Base-by-base conservation (phyloP, 2,329 filamentous ascomycete species). In the Ophiostoma sp. region DNA sequence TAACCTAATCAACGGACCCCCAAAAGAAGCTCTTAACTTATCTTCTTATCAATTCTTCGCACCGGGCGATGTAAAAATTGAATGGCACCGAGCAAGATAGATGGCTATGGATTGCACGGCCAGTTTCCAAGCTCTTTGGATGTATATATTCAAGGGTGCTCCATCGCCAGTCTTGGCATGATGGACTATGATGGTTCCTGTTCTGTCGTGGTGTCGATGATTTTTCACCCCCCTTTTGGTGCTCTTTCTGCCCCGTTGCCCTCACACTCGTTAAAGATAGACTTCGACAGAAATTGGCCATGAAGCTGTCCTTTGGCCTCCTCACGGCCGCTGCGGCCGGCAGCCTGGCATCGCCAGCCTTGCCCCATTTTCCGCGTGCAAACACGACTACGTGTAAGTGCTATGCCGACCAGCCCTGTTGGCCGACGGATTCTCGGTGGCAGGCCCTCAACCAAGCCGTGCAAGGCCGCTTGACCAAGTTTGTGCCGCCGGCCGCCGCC, bases 321-420 rank as follows among this genome's bases (percentile, higher is more conserved):
- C 19, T 69, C 25, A n/a, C 61, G 39, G 50, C 22, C 22, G n/a
- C 48, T 19, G 69, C 55, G n/a, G 55, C 55, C 25, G 45, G 70
- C 15, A 36, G 19, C 17, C 31, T 71, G 28, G 69, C 52, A n/a
- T 70, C 70, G 17, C 63, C 63, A 17, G 22, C 11, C 11, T 17
- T 3, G 42, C 42, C 9, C n/a, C 33, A 19, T 39, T 9, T 61
- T 6, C n/a, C 55, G 3, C 63, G 63, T 28, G 71, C 59, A 48
- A 72, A 59, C 61, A 33, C 45, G 22, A 69, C 72, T 5, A n/a
- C 70, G 4, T 80, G 79, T 77, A 80, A 79, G 68, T 78, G 78
- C 68, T 64, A 70, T 31, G 69, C 72, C 4, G 73, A 61, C 19
- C 73, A 75, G 8, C 19, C 50, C 17, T 72, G 71, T 50, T 75